Conservation (phyloP, 192 early-diverging fungal species). For the Rhizoclosmatium globosum region DNA sequence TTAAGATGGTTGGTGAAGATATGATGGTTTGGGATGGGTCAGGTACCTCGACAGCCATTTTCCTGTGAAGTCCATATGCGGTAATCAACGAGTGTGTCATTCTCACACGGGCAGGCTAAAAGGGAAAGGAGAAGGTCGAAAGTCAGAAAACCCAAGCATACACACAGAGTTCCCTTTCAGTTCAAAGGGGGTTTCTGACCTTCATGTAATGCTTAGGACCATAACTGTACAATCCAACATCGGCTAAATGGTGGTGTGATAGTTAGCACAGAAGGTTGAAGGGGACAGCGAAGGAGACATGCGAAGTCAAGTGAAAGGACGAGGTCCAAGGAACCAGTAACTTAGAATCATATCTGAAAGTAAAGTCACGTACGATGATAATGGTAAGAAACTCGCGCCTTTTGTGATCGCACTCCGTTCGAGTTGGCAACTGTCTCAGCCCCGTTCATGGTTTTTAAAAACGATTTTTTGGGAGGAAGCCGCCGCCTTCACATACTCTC, state of each 20-base stretch:
- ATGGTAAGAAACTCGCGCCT: conserved; percentile 49
- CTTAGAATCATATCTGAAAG: too few species aligned
- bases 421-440: conserved; percentile 22
- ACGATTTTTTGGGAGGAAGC: too few species aligned
- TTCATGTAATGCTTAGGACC: conserved; percentile 65
- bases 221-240: conserved; percentile 66
- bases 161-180: not conserved
- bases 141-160: not conserved
- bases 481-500: too few species aligned
- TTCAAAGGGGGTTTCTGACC: conserved; percentile 34
- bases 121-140: not conserved
- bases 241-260: conserved; percentile 35
- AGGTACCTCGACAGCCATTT: conserved; percentile 75
- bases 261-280: not conserved
- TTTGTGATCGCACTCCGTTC: conserved; percentile 33
- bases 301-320: not conserved
- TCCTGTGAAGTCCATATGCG: conserved; percentile 89
- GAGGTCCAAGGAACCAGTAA: not conserved
- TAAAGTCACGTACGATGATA: conserved; percentile 48
- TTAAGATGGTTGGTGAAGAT: not conserved
- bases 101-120: conserved; percentile 89
- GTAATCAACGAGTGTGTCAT: conserved; percentile 94
- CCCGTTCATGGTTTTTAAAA: conserved; percentile 1
- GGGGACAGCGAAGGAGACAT: not conserved
- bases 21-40: not conserved